A percentile compares a stretch with the other conserved stretches of the same genome.
phyloP scores from a whole-genome alignment of 108 stramenopile species.

The Craspedostauros australis region DNA sequence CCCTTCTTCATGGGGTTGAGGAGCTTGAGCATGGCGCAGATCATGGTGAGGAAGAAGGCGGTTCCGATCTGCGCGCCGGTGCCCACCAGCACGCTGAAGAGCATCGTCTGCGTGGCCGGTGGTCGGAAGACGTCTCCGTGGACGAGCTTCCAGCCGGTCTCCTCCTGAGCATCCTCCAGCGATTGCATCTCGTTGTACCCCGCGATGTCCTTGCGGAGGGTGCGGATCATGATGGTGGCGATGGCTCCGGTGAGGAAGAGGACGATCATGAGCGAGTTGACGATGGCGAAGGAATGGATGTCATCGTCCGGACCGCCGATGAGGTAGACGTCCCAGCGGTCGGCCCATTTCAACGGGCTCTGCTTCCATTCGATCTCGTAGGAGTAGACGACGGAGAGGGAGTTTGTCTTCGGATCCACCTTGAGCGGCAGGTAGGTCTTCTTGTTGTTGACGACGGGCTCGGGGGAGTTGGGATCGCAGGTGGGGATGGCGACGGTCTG shows the following conservation, averaged over 20 bases:
- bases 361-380: constrained; percentile 97
- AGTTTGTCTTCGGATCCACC: constrained; percentile 6
- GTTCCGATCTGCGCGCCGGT: constrained; percentile 90
- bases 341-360: constrained; percentile 93
- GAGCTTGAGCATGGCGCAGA: constrained; percentile 80
- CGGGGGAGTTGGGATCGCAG: constrained; percentile 30
- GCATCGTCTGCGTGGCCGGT: constrained; percentile 73
- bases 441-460: constrained; percentile 43
- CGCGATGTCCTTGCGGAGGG: constrained; percentile 93
- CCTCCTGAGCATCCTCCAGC: constrained; percentile 87
- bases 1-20: constrained; percentile 94
- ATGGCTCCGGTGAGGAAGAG: constrained; percentile 96
- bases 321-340: constrained; percentile 99
- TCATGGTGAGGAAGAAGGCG: constrained; percentile 72
- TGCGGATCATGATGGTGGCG: constrained; percentile 93
- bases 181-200: constrained; percentile 92
- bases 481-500: constrained; percentile 7
- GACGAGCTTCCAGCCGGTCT: constrained; percentile 97
- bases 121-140: constrained; percentile 98
- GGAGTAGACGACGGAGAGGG: constrained; percentile 52
- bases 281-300: constrained; percentile 98
- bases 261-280: constrained; percentile 98
- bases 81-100: constrained; percentile 88
- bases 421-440: constrained; percentile 35
- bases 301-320: constrained; percentile 90